These are phyloP conservation scores for Aspergillus nomiae DNA, from an alignment of 2,329 filamentous ascomycete species.

Conservation along the genomic window DNA sequence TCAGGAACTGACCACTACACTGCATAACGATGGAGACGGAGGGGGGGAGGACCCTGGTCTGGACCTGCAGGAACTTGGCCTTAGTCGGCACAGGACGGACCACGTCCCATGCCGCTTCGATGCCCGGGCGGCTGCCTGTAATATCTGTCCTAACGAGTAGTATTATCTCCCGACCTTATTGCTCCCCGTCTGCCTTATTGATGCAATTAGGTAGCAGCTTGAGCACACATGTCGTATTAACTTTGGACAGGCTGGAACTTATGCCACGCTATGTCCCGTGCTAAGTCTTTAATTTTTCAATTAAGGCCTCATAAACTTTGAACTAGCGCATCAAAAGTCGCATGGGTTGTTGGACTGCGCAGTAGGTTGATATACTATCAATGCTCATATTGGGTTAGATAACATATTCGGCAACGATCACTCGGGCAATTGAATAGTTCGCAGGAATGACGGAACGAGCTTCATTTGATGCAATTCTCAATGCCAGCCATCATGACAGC, in stretches of 20 bases:
- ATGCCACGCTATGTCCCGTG: neutral
- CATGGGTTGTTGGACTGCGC: neutral
- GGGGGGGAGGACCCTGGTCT: slow-evolving; percentile 14
- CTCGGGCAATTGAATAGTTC: slow-evolving; percentile 3
- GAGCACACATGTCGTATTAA: neutral
- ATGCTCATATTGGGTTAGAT: neutral
- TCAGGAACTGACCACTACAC: slow-evolving; percentile 2
- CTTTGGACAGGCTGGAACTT: neutral
- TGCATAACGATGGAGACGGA: neutral
- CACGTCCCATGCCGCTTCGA: slow-evolving; percentile 13
- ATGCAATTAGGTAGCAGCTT: neutral
- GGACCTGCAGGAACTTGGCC: slow-evolving; percentile 26
- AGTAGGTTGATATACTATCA: neutral
- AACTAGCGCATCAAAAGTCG: neutral
- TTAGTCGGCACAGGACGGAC: slow-evolving; percentile 13
- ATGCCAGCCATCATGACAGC: neutral
- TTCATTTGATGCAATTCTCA: neutral
- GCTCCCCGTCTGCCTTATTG: neutral
- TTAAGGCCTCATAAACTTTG: neutral
- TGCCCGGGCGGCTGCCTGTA: slow-evolving; percentile 8
- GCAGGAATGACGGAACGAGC: neutral
- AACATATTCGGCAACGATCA: neutral
- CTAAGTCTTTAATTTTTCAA: neutral
- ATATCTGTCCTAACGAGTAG: neutral
- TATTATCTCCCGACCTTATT: neutral